phyloP scores from a whole-genome alignment of 1,139 yeast genomes.

The Spencermartinsiella ligniputridi region DNA sequence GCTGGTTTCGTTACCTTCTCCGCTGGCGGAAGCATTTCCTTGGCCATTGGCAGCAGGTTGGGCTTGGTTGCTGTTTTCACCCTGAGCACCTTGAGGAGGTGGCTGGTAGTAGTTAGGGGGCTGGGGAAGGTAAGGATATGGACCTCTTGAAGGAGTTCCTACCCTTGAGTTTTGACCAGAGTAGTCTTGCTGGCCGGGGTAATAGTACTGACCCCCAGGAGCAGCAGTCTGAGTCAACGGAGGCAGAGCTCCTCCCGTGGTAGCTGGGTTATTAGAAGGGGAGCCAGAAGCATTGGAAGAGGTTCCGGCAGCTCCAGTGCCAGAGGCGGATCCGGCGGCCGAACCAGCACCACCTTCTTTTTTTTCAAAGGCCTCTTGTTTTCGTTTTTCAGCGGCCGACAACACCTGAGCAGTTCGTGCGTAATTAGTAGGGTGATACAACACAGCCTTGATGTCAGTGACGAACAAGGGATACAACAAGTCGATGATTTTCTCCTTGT shows the following conservation, averaged over 20 bases:
- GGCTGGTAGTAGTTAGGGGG: neutral
- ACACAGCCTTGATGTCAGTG: conserved; percentile 74
- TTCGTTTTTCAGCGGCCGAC: conserved; percentile 30
- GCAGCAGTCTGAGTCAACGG: conserved; percentile 1
- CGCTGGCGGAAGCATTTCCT: neutral
- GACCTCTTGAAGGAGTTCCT: conserved; percentile 5
- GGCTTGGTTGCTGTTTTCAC: neutral
- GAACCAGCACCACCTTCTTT: conserved; percentile 13
- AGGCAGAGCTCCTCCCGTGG: conserved; percentile 2
- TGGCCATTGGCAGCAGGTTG: conserved; percentile 7
- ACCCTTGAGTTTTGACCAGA: conserved; percentile 1
- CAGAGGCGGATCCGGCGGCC: conserved; percentile 10
- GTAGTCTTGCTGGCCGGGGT: conserved; percentile 6
- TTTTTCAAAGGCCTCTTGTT: conserved; percentile 11
- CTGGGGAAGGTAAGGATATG: conserved; percentile 10
- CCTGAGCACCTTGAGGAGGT: conserved; percentile 1
- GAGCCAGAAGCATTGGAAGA: conserved; percentile 8
- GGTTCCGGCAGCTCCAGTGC: conserved; percentile 7
- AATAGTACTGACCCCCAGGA: conserved; percentile 6
- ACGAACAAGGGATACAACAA: conserved; percentile 83
- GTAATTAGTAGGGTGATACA: conserved; percentile 35
- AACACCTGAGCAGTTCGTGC: conserved; percentile 32
- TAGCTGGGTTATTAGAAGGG: conserved; percentile 6
- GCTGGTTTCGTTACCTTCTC: neutral
- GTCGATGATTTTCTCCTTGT: conserved; percentile 83